These are phyloP conservation scores for Fomitopsis palustris DNA, from an alignment of 1,284 basidiomycete genomes.

Conservation along the genomic window DNA sequence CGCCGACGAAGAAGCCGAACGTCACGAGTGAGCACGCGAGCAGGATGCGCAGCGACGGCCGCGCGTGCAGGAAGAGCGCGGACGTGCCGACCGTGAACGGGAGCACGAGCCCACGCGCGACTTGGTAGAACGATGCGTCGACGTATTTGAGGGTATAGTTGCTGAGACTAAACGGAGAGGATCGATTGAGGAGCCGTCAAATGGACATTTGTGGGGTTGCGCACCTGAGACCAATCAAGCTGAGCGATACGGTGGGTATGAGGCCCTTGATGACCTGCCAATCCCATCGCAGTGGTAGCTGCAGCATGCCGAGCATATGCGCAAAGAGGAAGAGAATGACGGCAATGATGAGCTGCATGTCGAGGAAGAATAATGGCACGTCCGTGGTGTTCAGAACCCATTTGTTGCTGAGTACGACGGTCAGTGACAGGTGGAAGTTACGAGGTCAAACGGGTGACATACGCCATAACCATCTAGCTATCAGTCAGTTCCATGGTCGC, in stretches of 20 bases:
- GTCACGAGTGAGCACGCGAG: slow-evolving; percentile 74
- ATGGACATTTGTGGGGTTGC: slow-evolving; percentile 10
- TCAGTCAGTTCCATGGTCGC: slow-evolving; percentile 16
- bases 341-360: slow-evolving; percentile 76
- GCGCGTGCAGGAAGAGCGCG: slow-evolving; percentile 62
- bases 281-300: slow-evolving; percentile 60
- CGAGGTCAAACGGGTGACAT: slow-evolving; percentile 23
- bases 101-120: slow-evolving; percentile 82
- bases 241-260: slow-evolving; percentile 68
- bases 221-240: slow-evolving; percentile 78
- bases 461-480: slow-evolving; percentile 78
- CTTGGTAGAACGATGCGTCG: slow-evolving; percentile 89
- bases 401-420: slow-evolving; percentile 51
- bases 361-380: slow-evolving; percentile 84
- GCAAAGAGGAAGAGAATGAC: slow-evolving; percentile 68
- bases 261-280: slow-evolving; percentile 64
- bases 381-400: slow-evolving; percentile 70
- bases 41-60: slow-evolving; percentile 72
- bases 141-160: slow-evolving; percentile 91
- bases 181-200: background rate
- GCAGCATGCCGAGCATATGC: slow-evolving; percentile 58
- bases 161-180: slow-evolving; percentile 56
- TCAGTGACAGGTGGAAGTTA: background rate
- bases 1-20: slow-evolving; percentile 80
- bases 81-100: slow-evolving; percentile 85